These are phyloP conservation scores for Pseudogymnoascus sp. DNA, from an alignment of 2,329 filamentous ascomycete genomes.

Conservation along the genomic window DNA sequence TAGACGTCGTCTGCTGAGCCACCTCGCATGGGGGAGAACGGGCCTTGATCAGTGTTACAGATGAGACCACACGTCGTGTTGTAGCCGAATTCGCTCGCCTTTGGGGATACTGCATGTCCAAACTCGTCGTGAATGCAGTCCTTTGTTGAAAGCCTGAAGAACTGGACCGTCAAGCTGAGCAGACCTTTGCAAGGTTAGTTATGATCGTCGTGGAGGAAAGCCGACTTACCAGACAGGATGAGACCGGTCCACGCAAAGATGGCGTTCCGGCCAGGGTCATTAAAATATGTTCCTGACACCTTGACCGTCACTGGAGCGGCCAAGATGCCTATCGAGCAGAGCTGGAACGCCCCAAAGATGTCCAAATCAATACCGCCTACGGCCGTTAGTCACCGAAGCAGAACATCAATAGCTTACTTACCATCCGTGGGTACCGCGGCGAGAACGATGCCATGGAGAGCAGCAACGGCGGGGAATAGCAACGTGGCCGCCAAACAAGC, in stretches of 20 bases:
- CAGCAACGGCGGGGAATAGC: slow-evolving; percentile 56
- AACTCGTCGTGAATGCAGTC: slow-evolving; percentile 36
- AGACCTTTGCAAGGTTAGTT: slow-evolving; percentile 36
- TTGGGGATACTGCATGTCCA: slow-evolving; percentile 32
- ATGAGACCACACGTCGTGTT: slow-evolving; percentile 38
- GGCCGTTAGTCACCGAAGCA: background rate
- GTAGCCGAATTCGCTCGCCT: slow-evolving; percentile 39
- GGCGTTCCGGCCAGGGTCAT: slow-evolving; percentile 54
- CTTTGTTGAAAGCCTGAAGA: slow-evolving; percentile 46
- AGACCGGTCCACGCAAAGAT: slow-evolving; percentile 61
- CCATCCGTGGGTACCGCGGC: slow-evolving; percentile 51
- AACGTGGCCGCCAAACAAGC: slow-evolving; percentile 57
- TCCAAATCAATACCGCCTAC: slow-evolving; percentile 60
- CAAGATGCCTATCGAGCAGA: slow-evolving; percentile 59
- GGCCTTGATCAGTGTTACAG: slow-evolving; percentile 41
- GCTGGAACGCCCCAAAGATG: slow-evolving; percentile 59
- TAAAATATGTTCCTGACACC: slow-evolving; percentile 57
- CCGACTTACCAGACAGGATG: slow-evolving; percentile 46
- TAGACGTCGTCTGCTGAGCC: slow-evolving; percentile 54
- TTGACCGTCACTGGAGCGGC: slow-evolving; percentile 56
- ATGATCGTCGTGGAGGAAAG: background rate
- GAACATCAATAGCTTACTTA: slow-evolving; percentile 29
- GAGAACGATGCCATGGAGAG: slow-evolving; percentile 56
- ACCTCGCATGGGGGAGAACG: slow-evolving; percentile 47
- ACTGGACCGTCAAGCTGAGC: slow-evolving; percentile 56